These are phyloP conservation scores for Miscanthus lutarioriparius DNA, from an alignment of 176 grass and related monocot species.

Conservation along the genomic window DNA sequence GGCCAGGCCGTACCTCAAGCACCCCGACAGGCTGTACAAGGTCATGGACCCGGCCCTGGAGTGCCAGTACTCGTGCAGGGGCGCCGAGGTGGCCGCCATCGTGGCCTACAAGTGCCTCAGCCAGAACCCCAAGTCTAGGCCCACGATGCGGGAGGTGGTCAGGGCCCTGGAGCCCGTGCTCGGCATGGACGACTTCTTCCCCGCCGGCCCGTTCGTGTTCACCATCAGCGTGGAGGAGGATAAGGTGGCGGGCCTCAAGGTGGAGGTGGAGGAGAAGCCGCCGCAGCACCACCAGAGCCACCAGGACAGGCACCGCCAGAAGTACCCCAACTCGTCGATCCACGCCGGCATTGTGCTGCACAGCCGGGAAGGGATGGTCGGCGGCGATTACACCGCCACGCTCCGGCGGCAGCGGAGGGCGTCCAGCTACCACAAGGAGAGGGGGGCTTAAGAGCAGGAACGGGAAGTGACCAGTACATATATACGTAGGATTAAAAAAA, in stretches of 20 bases:
- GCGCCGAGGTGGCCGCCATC: slow-evolving; percentile 58
- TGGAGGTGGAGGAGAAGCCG: slow-evolving; percentile 34
- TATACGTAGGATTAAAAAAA: neutral
- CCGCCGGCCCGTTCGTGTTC: slow-evolving; percentile 62
- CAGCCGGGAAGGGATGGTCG: slow-evolving; percentile 22
- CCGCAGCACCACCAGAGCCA: slow-evolving; percentile 42
- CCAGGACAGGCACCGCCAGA: slow-evolving; percentile 61
- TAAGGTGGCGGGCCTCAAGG: slow-evolving; percentile 47
- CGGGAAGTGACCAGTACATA: neutral
- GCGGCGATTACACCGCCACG: slow-evolving; percentile 26
- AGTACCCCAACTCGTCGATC: slow-evolving; percentile 71
- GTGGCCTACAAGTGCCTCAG: slow-evolving; percentile 92
- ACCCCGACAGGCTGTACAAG: slow-evolving; percentile 41
- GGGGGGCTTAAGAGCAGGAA: slow-evolving; percentile 38
- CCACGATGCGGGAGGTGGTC: slow-evolving; percentile 74
- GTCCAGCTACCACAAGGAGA: slow-evolving; percentile 43
- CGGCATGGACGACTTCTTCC: slow-evolving; percentile 59
- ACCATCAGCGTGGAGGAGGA: slow-evolving; percentile 59
- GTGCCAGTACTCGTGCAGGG: slow-evolving; percentile 74
- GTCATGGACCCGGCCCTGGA: slow-evolving; percentile 71
- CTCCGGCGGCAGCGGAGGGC: slow-evolving; percentile 43
- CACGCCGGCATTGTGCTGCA: slow-evolving; percentile 57
- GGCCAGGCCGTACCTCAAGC: slow-evolving; percentile 65
- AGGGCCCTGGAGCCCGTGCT: slow-evolving; percentile 66
- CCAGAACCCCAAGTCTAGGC: slow-evolving; percentile 69